A percentile compares a stretch with the other conserved stretches of the same genome.
phyloP scores from a whole-genome alignment of 2,329 filamentous ascomycete species.

The Helminthosporium solani region DNA sequence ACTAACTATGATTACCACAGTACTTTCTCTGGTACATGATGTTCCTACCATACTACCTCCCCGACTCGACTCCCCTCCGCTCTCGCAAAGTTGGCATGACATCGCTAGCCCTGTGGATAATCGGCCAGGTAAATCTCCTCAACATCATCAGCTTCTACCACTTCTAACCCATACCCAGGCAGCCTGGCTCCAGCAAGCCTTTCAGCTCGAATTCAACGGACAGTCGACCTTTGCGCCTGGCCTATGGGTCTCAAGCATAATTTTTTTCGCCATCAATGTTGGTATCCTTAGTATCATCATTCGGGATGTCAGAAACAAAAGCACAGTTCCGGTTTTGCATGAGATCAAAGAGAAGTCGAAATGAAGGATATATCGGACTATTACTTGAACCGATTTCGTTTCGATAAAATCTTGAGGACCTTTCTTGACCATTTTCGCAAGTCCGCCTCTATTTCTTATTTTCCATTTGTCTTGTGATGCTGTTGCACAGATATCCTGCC shows the following conservation, averaged over 20 bases:
- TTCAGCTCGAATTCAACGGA: constrained; percentile 62
- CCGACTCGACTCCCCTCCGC: constrained; percentile 69
- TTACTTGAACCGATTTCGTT: too few relatives aligned
- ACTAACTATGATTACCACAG: constrained; percentile 48
- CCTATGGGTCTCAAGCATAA: constrained; percentile 71
- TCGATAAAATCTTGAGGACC: too few relatives aligned
- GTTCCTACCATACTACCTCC: constrained; percentile 88
- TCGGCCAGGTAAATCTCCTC: constrained; percentile 59
- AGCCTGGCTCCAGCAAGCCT: constrained; percentile 53
- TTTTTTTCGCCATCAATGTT: constrained; percentile 82
- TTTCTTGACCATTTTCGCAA: too few relatives aligned
- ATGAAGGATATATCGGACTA: too few relatives aligned
- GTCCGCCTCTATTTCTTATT: too few relatives aligned
- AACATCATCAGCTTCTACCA: neutral
- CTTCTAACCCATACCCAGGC: constrained; percentile 25
- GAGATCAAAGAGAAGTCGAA: too few relatives aligned
- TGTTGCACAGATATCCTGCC: too few relatives aligned
- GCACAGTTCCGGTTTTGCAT: neutral
- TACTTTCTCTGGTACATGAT: constrained; percentile 99
- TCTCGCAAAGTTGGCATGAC: constrained; percentile 61
- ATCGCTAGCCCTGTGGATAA: constrained; percentile 71
- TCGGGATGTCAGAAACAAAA: constrained; percentile 53
- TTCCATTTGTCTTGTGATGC: too few relatives aligned
- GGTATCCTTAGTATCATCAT: constrained; percentile 85
- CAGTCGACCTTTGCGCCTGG: constrained; percentile 81